A percentile compares a stretch with the other conserved stretches of the same genome.
These are phyloP conservation scores for Cicer chorassanicum DNA, from an alignment of 306 rosid species.

Conservation along the genomic window DNA sequence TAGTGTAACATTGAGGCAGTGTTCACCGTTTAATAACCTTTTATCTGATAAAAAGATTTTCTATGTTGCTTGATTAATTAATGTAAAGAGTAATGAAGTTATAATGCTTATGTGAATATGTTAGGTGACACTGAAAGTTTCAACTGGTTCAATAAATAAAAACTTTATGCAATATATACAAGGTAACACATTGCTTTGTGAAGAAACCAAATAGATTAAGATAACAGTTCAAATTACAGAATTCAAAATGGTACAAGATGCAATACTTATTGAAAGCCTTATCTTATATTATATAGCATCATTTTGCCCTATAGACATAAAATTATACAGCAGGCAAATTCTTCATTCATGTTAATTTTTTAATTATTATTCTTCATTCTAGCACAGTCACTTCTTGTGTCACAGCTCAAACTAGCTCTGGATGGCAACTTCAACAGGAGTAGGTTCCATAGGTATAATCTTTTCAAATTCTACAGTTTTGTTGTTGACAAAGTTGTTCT, in stretches of 20 bases:
- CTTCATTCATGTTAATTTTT: constrained; percentile 27
- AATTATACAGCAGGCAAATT: constrained; percentile 38
- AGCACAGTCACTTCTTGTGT: constrained; percentile 32
- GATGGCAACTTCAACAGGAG: constrained; percentile 63
- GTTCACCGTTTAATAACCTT: too few species aligned
- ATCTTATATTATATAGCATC: constrained; percentile 33
- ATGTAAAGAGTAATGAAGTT: neutral
- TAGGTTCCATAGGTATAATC: constrained; percentile 61
- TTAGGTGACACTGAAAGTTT: neutral
- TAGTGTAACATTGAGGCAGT: too few species aligned
- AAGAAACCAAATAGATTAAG: constrained; percentile 32
- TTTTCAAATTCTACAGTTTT: constrained; percentile 53
- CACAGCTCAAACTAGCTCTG: constrained; percentile 49
- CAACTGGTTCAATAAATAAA: neutral
- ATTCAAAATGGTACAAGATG: constrained; percentile 35
- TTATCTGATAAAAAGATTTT: neutral
- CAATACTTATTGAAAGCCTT: constrained; percentile 39
- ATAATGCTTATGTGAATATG: neutral
- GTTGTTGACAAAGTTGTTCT: constrained; percentile 37
- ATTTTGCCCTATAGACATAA: constrained; percentile 23
- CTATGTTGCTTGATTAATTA: neutral
- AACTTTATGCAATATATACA: neutral
- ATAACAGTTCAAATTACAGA: constrained; percentile 29
- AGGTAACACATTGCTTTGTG: neutral
- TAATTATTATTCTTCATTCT: constrained; percentile 42